Base-by-base conservation (phyloP, 2,329 filamentous ascomycete species). In the Claviceps arundinis region DNA sequence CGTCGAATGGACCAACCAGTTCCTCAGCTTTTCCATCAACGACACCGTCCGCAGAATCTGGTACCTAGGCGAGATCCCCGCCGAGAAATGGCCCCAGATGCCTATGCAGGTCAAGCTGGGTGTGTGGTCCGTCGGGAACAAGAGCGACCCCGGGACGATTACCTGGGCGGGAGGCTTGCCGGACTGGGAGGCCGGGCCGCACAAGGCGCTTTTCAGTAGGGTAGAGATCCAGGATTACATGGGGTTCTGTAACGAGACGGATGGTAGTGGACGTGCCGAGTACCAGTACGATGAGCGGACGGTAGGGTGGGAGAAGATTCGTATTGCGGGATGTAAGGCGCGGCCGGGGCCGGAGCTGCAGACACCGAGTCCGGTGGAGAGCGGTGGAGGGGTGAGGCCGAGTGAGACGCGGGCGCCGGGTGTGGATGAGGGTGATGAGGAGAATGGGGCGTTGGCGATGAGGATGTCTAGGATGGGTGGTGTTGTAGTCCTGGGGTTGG, bases 51-150 rank as follows among this genome's bases (percentile, higher is more conserved):
- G 60, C 19, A 63, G 62, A 1, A 58, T 63, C 2, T 64, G 59
- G 48, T 60, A 57, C 19, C 63, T 74, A 24, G 75, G 77, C 53
- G 69, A 73, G 40, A 70, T 76, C 47, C 69, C 70, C 8, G 65
- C 71, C 52, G 70, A 71, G 7, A 64, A 63, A 43, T 88, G 76
- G 67, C 84, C 84, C 2, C 84, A 87, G 67, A 84, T 82, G 1
- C 84, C 84, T 9, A 84, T 83, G 76, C 76, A 77, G 52, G 63
- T 84, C 59, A 81, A 81, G 70, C 69, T 85, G 48, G 80, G 81
- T 49, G 75, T 75, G 56, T 80, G 76, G 72, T 67, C 74, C 45
- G 75, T 69, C 22, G 77, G 75, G 58, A 68, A 71, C 50, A 65
- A 68, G 4, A 61, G 72, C 59, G 65, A 75, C 57, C 65, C 73